Evolutionary conservation across 345 rosid species (phyloP).

Genomic region (Lepidium aucheri): DNA sequence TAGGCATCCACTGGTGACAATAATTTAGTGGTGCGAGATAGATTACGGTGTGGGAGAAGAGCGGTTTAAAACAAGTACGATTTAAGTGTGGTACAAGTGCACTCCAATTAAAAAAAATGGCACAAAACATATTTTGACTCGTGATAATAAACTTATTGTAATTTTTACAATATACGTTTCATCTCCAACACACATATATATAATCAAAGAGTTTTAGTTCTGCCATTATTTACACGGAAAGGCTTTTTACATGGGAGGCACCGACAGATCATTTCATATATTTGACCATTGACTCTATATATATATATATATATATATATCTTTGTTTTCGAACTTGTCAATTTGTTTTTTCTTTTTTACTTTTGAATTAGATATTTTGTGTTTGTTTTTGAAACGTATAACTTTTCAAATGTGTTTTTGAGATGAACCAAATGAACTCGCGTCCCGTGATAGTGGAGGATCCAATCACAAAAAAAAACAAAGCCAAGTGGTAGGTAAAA

Average conservation of each 20-base stretch:
- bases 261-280: slow-evolving; percentile 45
- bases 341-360: neutral
- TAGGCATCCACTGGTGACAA: no score
- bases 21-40: no score
- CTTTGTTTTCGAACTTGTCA: neutral
- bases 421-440: no score
- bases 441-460: neutral
- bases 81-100: no score
- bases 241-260: slow-evolving; percentile 36
- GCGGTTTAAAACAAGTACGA: no score
- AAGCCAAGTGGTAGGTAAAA: slow-evolving; percentile 7
- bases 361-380: neutral
- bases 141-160: neutral
- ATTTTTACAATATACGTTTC: slow-evolving; percentile 9
- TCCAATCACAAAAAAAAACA: neutral
- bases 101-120: no score
- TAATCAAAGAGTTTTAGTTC: slow-evolving; percentile 9
- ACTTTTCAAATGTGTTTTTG: no score
- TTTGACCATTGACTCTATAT: slow-evolving; percentile 61
- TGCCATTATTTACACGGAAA: slow-evolving; percentile 16
- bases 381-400: neutral
- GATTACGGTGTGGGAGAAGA: no score
- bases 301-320: no score
- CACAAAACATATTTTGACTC: no score
- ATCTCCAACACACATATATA: neutral